A percentile compares a stretch with the other conserved stretches of the same genome.
Evolutionary conservation across 176 grass and related monocot genomes (phyloP).

Genomic region (Melocanna baccifera): DNA sequence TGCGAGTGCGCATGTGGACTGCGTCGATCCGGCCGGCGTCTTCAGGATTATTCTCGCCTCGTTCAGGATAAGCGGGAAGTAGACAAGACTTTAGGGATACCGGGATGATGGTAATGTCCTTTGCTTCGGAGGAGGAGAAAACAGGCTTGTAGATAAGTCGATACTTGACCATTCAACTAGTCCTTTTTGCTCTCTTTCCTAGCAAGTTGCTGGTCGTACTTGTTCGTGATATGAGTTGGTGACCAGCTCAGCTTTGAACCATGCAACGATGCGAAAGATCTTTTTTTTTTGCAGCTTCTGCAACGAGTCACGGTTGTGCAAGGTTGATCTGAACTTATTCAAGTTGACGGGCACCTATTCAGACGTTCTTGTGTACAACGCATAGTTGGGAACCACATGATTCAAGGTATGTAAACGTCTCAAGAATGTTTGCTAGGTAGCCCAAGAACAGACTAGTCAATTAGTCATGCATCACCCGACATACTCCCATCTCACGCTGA

Average conservation of each 20-base stretch:
- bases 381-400: no score
- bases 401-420: no score
- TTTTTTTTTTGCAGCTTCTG: background rate
- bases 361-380: no score
- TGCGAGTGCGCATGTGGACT: background rate
- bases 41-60: background rate
- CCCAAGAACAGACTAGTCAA: no score
- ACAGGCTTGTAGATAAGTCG: background rate
- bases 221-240: background rate
- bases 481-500: no score
- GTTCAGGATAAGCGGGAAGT: background rate
- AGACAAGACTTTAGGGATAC: background rate
- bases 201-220: background rate
- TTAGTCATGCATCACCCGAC: no score
- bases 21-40: background rate
- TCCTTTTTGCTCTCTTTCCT: background rate
- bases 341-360: background rate
- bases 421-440: no score
- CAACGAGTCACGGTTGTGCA: background rate
- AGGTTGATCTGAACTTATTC: background rate
- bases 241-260: background rate
- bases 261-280: no score
- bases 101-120: background rate
- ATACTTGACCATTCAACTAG: background rate
- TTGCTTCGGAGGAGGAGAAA: background rate